Base-by-base conservation (phyloP, 345 rosid species). In the Acer yangbiense region DNA sequence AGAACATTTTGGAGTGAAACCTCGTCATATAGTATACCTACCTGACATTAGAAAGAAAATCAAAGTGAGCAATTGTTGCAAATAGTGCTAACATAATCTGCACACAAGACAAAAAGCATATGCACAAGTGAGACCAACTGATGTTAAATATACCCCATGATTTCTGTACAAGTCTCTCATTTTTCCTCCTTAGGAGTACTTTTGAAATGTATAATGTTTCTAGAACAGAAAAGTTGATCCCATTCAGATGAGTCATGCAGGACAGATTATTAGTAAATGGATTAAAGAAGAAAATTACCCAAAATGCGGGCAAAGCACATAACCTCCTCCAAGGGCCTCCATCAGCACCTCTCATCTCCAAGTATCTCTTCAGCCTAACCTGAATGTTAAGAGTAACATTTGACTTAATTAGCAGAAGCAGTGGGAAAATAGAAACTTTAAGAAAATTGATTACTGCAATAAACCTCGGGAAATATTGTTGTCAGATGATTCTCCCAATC, bases 301-400 rank as follows among this genome's bases (percentile, higher is more conserved):
- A 94, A 82, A 97, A 91, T 72, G 99, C 99, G 55, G 98, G 98
- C 80, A 97, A 82, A 27, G 98, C 99, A 82, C 98, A 92, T 70
- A 94, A 66, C 79, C 97, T 92, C 88, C 99, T 93, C 98, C 98
- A 91, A 57, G 99, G 98, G 82, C 98, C 98, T 85, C 98, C 98
- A 89, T 94, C 99, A 83, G 98, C 98, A 71, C 99, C 99, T 83
- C 98, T 94, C 99, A 97, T 97, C 88, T 97, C 99, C 88, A 97
- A 85, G 86, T 97, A 97, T 71, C 99, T 89, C 92, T 97, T 96
- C 76, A 96, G 84, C 75, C 99, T 89, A 62, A 96, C 99, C 98
- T 92, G 86, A 73, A 81, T 72, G 73, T 58, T 60, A 69, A 48
- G 63, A 80, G 18, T 41, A 64, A 61, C 39, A 25, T 57, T 55